Base-by-base conservation (phyloP, 148 eudicot species). In the Drosera capensis region DNA sequence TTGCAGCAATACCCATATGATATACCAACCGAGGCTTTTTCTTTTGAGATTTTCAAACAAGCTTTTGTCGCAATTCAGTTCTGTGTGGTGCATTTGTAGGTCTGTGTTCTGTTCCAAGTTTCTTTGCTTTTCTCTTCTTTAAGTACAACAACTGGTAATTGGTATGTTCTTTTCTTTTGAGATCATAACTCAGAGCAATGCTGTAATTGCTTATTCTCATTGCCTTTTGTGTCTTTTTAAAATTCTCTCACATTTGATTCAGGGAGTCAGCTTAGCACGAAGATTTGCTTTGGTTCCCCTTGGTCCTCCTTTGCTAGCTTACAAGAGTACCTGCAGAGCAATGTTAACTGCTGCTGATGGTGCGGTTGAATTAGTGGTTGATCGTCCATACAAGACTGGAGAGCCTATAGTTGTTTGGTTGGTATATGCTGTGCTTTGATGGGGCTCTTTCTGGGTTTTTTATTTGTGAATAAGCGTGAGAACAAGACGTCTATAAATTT, bases 1-100 rank as follows among this genome's bases (percentile, higher is more conserved):
- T 52, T 60, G 61, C 94, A 90, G 99, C 99, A 90, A 90, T 90
- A 90, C 55, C 99, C 99, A 46, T 90, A 67, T 41, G 99, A 90
- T 62, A 85, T 90, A 56, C 99, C 99, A 9, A 75, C 99, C 14
- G 99, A 90, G 68, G 99, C 99, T 43, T 90, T 90, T 63, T 67
- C 94, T 24, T 90, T 75, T 65, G 82, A 85, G 73, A 90, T 90
- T 56, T 90, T 90, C 43, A 90, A 90, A 46, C 99, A 90, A 81
- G 99, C 99, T 40, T 90, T 90, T 68, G 95, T 85, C 48, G 99
- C 99, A 16, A 74, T 90, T 54, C 99, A 90, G 51, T 85, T 94
- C 18, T 90, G 99, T 56, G 99, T 90, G 49, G 99, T 90, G 68
- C 99, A 90, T 68, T 66, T 90, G 77, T 95, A 90, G 99, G 99